Evolutionary conservation across 345 rosid genomes (phyloP).

Genomic region (Euphorbia tirucalli): DNA sequence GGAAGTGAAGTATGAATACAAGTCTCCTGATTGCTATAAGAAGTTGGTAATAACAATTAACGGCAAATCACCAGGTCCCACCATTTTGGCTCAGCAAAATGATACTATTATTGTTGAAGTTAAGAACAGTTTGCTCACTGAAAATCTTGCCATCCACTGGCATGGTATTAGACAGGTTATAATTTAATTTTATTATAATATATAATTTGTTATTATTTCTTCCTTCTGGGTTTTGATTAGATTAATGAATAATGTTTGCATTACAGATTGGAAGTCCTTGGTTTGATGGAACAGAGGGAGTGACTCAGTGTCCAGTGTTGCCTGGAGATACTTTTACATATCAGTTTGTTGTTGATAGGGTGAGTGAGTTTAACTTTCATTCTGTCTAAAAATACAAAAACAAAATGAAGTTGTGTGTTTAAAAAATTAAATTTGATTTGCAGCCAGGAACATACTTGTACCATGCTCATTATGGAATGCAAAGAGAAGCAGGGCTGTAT

Average conservation of each 20-base stretch:
- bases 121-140: conserved; percentile 54
- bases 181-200: too few relatives aligned
- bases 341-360: conserved; percentile 67
- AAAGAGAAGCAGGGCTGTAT: conserved; percentile 61
- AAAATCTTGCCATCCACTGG: conserved; percentile 71
- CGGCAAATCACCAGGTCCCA: conserved; percentile 60
- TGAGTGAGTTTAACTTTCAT: conserved; percentile 27
- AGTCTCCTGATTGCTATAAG: conserved; percentile 55
- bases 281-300: conserved; percentile 70
- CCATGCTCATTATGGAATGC: conserved; percentile 84
- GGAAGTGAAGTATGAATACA: conserved; percentile 68
- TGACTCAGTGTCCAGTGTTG: conserved; percentile 71
- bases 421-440: not conserved
- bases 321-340: conserved; percentile 65
- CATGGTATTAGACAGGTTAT: conserved; percentile 85
- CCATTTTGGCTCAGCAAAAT: conserved; percentile 56
- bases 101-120: conserved; percentile 70
- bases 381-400: too few relatives aligned
- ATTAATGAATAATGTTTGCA: not conserved
- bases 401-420: not conserved
- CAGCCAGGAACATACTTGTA: conserved; percentile 74
- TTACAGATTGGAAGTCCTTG: conserved; percentile 64
- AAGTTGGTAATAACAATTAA: conserved; percentile 67
- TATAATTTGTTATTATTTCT: not conserved
- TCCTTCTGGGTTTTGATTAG: not conserved